phyloP scores from a whole-genome alignment of 108 stramenopile species.

The Mayamaea pseudoterrestris region DNA sequence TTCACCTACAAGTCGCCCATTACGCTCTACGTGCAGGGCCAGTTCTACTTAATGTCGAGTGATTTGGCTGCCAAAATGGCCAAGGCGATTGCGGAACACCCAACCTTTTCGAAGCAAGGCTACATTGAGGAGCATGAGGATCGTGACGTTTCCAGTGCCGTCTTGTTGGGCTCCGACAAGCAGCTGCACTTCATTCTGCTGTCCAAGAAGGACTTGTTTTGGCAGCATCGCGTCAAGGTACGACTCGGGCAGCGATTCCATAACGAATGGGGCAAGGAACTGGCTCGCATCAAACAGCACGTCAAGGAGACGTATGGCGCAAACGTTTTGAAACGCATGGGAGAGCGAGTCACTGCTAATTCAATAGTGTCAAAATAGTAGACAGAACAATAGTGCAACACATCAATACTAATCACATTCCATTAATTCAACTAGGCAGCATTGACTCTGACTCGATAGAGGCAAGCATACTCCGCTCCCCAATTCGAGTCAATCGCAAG shows the following conservation, averaged over 20 bases:
- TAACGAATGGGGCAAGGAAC: no score
- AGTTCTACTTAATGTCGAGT: slow-evolving; percentile 22
- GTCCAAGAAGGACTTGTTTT: neutral
- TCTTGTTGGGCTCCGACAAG: slow-evolving; percentile 9
- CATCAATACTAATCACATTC: no score
- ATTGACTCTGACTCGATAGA: slow-evolving; percentile 78
- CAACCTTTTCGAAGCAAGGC: slow-evolving; percentile 1
- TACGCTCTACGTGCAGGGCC: slow-evolving; percentile 32
- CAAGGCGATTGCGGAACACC: slow-evolving; percentile 8
- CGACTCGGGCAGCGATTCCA: no score
- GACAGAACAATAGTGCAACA: no score
- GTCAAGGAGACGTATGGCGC: no score
- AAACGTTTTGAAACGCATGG: no score
- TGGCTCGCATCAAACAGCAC: no score
- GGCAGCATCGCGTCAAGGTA: neutral
- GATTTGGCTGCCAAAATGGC: slow-evolving; percentile 22
- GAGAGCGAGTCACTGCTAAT: no score
- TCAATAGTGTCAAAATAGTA: no score
- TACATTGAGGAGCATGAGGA: slow-evolving; percentile 37
- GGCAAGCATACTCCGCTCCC: slow-evolving; percentile 54
- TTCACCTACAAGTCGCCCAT: neutral
- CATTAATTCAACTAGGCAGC: no score
- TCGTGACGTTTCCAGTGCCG: slow-evolving; percentile 32
- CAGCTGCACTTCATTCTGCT: neutral
- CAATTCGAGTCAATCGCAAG: slow-evolving; percentile 74